Base-by-base conservation (phyloP, 148 eudicot genomes). In the Diospyros lotus region DNA sequence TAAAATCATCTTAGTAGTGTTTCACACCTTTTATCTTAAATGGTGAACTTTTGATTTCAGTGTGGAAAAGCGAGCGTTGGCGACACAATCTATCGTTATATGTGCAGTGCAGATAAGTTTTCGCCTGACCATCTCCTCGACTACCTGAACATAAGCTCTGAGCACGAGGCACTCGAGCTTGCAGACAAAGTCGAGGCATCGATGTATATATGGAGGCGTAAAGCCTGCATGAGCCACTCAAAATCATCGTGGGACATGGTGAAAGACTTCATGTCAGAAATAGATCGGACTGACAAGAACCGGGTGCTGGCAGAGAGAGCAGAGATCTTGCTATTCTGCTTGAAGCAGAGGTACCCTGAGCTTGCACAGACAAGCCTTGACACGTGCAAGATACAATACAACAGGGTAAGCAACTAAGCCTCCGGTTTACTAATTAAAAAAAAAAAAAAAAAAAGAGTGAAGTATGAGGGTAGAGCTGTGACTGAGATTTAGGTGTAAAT, bases 121-220 rank as follows among this genome's bases (percentile, higher is more conserved):
- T 83, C 89, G 48, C 94, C 97, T 0, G 96, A 95, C 8, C 77
- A 84, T 48, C 86, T 95, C 9, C 93, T 95, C 1, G 85, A 90
- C 82, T 75, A 80, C 65, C 81, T 89, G 44, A 90, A 87, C 74
- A 80, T 93, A 66, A 87, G 78, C 58, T 92, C 99, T 1, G 96
- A 90, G 82, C 99, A 87, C 50, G 97, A 95, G 84, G 97, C 99
- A 4, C 89, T 92, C 4, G 94, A 90, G 85, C 87, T 95, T 3
- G 99, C 99, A 11, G 99, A 93, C 79, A 87, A 86, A 69, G 89
- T 95, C 11, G 97, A 95, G 81, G 96, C 94, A 1, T 90, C 94
- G 0, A 77, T 92, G 86, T 85, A 92, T 73, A 90, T 91, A 45
- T 92, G 99, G 97, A 89, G 96, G 71, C 87, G 86, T 6, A 95